These are phyloP conservation scores for Botrytis aclada DNA, from an alignment of 2,329 filamentous ascomycete species.

Conservation along the genomic window DNA sequence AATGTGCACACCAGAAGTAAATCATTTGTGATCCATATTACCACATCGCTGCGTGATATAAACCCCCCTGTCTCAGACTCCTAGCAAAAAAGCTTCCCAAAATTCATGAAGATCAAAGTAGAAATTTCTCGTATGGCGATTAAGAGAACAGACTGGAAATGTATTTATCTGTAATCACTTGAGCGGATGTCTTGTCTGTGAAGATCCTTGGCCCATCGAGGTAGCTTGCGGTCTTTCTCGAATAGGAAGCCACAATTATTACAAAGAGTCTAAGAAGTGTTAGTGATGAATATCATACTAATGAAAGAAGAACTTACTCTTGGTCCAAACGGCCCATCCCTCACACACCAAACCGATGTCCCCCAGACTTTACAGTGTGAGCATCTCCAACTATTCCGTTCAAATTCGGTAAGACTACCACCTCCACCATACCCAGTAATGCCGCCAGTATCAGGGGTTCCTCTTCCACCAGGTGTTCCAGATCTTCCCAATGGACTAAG, in stretches of 20 bases:
- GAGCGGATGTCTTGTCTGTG: conserved; percentile 45
- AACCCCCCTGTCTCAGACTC: conserved; percentile 17
- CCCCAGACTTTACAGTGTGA: conserved; percentile 85
- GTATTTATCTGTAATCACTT: conserved; percentile 36
- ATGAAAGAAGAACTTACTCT: conserved; percentile 57
- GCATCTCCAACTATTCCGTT: conserved; percentile 83
- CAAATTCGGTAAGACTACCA: conserved; percentile 67
- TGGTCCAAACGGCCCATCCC: conserved; percentile 82
- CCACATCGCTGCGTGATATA: conserved; percentile 23
- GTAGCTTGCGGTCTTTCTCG: conserved; percentile 81
- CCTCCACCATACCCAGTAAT: conserved; percentile 57
- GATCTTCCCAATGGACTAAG: conserved; percentile 73
- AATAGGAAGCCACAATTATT: conserved; percentile 89
- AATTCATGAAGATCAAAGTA: conserved; percentile 24
- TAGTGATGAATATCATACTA: conserved; percentile 24
- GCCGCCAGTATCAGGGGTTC: conserved; percentile 81
- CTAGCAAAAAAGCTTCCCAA: conserved; percentile 3
- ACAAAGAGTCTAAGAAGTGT: conserved; percentile 63
- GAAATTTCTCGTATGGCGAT: conserved; percentile 17
- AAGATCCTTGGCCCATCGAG: conserved; percentile 70
- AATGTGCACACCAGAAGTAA: conserved; percentile 1
- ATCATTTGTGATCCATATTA: conserved; percentile 16
- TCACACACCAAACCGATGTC: conserved; percentile 87
- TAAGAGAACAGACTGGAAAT: not conserved
- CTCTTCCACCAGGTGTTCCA: conserved; percentile 66